phyloP scores from a whole-genome alignment of 495 filamentous ascomycete genomes.

The Lasiosphaeriaceae sp. region DNA sequence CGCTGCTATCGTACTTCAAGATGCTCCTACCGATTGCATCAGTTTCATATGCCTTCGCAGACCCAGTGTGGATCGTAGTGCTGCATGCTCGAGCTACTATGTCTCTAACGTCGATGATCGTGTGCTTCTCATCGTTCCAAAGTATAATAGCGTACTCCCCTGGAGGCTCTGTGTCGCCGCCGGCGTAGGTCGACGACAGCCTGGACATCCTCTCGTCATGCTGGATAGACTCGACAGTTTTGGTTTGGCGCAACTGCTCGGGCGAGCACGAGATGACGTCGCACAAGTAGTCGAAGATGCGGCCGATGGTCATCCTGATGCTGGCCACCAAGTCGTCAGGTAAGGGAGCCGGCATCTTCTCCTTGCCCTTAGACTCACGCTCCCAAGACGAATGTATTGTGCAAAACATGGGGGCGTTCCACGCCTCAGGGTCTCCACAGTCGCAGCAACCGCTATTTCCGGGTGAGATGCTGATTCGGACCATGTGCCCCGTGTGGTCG shows the following conservation, averaged over 20 bases:
- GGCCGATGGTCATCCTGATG: conserved; percentile 78
- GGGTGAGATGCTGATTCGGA: conserved; percentile 76
- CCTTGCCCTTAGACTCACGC: conserved; percentile 59
- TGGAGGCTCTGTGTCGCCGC: conserved; percentile 45
- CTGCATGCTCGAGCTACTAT: conserved; percentile 90
- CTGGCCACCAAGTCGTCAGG: conserved; percentile 69
- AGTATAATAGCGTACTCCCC: conserved; percentile 81
- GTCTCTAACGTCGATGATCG: conserved; percentile 80
- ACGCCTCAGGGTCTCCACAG: conserved; percentile 92
- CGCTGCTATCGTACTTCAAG: conserved; percentile 66
- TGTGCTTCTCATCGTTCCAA: conserved; percentile 99
- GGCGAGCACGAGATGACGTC: conserved; percentile 98
- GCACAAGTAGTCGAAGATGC: conserved; percentile 87
- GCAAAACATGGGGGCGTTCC: conserved; percentile 82
- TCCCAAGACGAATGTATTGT: conserved; percentile 78
- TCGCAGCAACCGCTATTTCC: conserved; percentile 96
- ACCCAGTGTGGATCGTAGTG: conserved; percentile 61
- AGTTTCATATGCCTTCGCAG: conserved; percentile 76
- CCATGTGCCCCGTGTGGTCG: conserved; percentile 90
- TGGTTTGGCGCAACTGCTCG: conserved; percentile 83
- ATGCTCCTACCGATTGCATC: conserved; percentile 83
- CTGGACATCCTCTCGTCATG: conserved; percentile 78
- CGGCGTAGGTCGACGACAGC: conserved; percentile 70
- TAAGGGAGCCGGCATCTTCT: conserved; percentile 51
- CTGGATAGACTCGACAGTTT: conserved; percentile 72